Base-by-base conservation (phyloP, 805 yeast species). In the Lachancea mirantina region DNA sequence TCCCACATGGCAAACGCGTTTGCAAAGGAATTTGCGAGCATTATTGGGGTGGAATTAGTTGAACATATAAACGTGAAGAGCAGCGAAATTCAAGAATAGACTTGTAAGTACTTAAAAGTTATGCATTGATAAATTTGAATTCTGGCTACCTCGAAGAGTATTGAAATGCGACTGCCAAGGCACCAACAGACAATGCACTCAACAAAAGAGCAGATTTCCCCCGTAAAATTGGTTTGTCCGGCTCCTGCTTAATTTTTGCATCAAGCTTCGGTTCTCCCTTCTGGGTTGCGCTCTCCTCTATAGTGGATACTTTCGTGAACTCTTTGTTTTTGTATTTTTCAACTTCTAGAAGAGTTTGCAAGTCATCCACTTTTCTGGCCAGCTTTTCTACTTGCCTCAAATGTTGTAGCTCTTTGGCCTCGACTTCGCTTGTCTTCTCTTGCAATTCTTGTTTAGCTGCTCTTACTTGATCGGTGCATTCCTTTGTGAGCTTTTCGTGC, bases 1-100 rank as follows among this genome's bases (percentile, higher is more conserved):
- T 49, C 52, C n/a, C 60, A 59, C 4, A 67, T 76, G 8, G 67
- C 73, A 2, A 45, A 53, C 5, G 41, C 52, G 11, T 67, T 77
- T 40, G 73, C 65, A 1, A 49, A 57, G n/a, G 62, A 66, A 38
- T 50, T 74, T 18, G 66, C 72, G 1, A 49, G 50, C 28, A 45
- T 54, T 2, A 38, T 74, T 13, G 66, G 67, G 1, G 55, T 65
- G 19, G 36, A 51, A 4, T 47, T 50, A 5, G 56, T 67, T 4
- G 69, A 66, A 34, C 52, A 62, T 15, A 52, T 58, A 15, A 61
- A 57, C 14, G 39, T 59, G 2, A 59, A 57, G n/a, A 62, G 57
- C 26, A 34, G 59, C 10, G 50, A 46, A 1, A 34, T 55, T 6
- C 31, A 26, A 14, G 26, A 27, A 14, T 11, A 26, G 14, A 13